Evolutionary conservation across 192 early-diverging fungal genomes (phyloP), one percentile per base, ranked within the genome.

Genomic region (Lunasporangiospora selenospora): DNA sequence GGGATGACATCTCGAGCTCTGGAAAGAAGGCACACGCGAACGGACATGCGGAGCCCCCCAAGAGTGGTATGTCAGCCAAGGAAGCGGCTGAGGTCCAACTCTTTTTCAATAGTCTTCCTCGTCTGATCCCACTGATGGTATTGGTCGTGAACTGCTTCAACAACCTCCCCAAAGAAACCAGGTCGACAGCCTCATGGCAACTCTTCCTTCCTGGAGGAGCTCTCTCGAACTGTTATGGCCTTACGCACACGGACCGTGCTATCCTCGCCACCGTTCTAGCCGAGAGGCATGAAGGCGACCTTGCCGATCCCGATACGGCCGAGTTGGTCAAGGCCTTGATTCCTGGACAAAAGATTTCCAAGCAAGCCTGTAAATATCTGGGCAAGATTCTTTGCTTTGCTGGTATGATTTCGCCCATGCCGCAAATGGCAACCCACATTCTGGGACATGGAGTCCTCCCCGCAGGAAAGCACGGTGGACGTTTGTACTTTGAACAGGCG

Each of bases 221-320:
- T 0, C 76, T 83, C 4, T 71, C 78, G 3, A 81, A 83, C 62
- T 58, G 79, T 4, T 83, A 81, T 19, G 84, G 84, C 2, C 29
- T 86, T 15, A 75, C 75, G 0, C 84, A 86, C 44, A 31, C 38
- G 16, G 80, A 86, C 12, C 71, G 84, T 15, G 84, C 84, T 16
- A 77, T 75, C 10, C 55, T 86, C 10, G 71, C 82, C 10, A 56
- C 81, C 9, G 67, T 83, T 18, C 60, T 86, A 19, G 64, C 79
- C 5, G 77, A 82, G 48, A 64, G 82, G 11, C 79, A 83, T 41
- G 77, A 80, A 9, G 80, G 81, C 4, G 80, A 80, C 13, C 70
- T 81, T 0, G 76, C 78, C 4, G 78, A 78, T 27, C 80, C 84
- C 3, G 49, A 39, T 8, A 34, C 57, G 5, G 81, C 71, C 32